Evolutionary conservation across 768 basidiomycete genomes (phyloP).

Genomic region (Rhizopogon rudus): DNA sequence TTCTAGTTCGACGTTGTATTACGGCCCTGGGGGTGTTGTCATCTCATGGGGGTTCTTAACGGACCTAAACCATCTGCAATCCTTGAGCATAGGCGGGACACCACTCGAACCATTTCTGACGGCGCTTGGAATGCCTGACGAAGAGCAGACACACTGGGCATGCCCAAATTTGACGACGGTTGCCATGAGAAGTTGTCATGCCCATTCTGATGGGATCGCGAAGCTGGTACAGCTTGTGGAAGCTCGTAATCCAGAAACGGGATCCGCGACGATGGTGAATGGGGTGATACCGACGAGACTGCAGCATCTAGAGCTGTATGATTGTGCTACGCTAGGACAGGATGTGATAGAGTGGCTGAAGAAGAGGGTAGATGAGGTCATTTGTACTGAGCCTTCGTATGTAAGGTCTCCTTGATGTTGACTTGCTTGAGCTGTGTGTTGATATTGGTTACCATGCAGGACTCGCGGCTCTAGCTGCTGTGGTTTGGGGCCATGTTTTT

Average conservation of each 20-base stretch:
- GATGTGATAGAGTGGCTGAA: constrained; percentile 70
- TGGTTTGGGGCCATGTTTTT: constrained; percentile 5
- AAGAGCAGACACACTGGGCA: constrained; percentile 53
- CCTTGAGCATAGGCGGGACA: constrained; percentile 59
- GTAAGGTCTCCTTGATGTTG: constrained; percentile 31
- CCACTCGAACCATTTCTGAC: constrained; percentile 59
- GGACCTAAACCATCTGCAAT: constrained; percentile 53
- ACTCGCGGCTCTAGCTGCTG: constrained; percentile 1
- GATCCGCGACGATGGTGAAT: constrained; percentile 30
- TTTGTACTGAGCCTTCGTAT: constrained; percentile 54
- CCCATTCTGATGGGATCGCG: constrained; percentile 57
- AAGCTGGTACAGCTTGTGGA: constrained; percentile 73
- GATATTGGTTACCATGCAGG: constrained; percentile 1
- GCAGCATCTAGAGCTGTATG: constrained; percentile 55
- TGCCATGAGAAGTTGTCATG: constrained; percentile 59
- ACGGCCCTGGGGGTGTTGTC: constrained; percentile 51
- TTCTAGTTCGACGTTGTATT: constrained; percentile 44
- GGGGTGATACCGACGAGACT: constrained; percentile 52
- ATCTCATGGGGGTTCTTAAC: constrained; percentile 64
- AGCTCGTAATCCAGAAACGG: constrained; percentile 56
- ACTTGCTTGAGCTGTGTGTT: neutral
- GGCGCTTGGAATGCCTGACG: constrained; percentile 55
- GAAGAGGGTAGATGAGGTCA: constrained; percentile 54
- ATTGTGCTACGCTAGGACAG: constrained; percentile 60
- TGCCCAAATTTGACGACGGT: constrained; percentile 60